phyloP scores from a whole-genome alignment of 225 moss, liverwort and hornwort genomes.

The Pseudisothecium myosuroides region DNA sequence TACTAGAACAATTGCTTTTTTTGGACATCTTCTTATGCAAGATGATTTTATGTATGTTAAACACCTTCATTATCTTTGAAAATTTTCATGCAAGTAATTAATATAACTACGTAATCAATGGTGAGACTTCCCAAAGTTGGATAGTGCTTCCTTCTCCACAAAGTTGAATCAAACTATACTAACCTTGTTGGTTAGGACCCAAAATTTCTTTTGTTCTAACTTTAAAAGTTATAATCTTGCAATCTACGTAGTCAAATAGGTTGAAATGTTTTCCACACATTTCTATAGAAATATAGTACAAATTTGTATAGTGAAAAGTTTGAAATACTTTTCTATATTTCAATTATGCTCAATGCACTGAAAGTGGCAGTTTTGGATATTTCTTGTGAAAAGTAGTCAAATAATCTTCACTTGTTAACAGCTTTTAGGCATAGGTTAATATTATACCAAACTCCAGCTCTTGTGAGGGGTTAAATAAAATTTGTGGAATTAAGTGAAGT shows the following conservation, averaged over 20 bases:
- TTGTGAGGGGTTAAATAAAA: neutral
- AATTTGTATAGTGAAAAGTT: no score
- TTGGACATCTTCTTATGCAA: neutral
- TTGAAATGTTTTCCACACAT: rapidly evolving
- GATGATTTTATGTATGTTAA: neutral
- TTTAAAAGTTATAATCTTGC: neutral
- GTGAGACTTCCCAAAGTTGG: neutral
- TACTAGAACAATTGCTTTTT: no score
- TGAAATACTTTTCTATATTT: neutral
- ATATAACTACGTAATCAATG: neutral
- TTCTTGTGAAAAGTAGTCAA: neutral
- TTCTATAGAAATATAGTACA: neutral
- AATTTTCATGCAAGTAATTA: neutral
- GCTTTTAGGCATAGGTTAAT: rapidly evolving
- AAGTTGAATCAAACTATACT: neutral
- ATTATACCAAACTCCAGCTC: neutral
- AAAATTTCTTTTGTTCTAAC: neutral
- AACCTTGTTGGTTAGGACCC: rapidly evolving
- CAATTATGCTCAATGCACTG: neutral
- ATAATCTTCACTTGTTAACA: rapidly evolving
- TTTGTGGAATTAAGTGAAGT: neutral
- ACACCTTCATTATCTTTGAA: neutral
- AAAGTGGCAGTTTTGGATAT: neutral
- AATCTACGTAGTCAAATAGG: neutral
- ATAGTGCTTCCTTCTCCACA: neutral